Evolutionary conservation across 371 early-diverging fungal species (phyloP).

Genomic region (Rhizopus microsporus): DNA sequence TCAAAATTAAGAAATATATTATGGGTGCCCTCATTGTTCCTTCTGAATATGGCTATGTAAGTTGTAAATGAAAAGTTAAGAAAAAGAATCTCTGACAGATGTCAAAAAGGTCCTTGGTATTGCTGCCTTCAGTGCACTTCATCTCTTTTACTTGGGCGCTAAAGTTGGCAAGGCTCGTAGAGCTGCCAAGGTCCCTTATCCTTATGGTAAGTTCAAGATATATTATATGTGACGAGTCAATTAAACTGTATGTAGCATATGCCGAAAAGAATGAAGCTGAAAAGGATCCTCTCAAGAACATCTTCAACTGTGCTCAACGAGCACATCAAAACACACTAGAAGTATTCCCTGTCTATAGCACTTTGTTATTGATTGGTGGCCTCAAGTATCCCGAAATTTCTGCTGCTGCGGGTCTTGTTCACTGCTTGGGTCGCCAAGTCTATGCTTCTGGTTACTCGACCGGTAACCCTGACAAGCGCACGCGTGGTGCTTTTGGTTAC

Average conservation of each 20-base stretch:
- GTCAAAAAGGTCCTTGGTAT: constrained; percentile 44
- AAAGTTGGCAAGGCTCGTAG: constrained; percentile 61
- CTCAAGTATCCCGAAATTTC: constrained; percentile 56
- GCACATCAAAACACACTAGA: constrained; percentile 63
- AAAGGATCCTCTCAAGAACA: constrained; percentile 55
- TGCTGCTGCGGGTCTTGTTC: constrained; percentile 50
- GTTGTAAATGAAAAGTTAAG: constrained; percentile 4
- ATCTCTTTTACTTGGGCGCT: constrained; percentile 48
- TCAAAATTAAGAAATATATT: constrained; percentile 5
- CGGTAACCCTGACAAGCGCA: constrained; percentile 57
- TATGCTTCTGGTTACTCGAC: constrained; percentile 54
- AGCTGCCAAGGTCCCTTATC: constrained; percentile 63
- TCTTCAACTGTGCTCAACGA: constrained; percentile 73
- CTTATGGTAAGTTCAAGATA: constrained; percentile 49
- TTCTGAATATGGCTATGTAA: constrained; percentile 66
- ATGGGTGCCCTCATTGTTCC: constrained; percentile 54
- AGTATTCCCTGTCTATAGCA: constrained; percentile 33
- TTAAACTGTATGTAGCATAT: constrained; percentile 38
- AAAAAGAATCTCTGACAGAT: neutral
- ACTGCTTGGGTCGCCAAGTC: constrained; percentile 49
- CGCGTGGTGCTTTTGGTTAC: constrained; percentile 42
- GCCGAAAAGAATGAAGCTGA: constrained; percentile 62
- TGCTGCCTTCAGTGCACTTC: constrained; percentile 40
- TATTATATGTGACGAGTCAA: neutral
- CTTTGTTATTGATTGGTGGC: constrained; percentile 49